Evolutionary conservation across 139 green algal species (phyloP).

Genomic region (Nannochloris sp.): DNA sequence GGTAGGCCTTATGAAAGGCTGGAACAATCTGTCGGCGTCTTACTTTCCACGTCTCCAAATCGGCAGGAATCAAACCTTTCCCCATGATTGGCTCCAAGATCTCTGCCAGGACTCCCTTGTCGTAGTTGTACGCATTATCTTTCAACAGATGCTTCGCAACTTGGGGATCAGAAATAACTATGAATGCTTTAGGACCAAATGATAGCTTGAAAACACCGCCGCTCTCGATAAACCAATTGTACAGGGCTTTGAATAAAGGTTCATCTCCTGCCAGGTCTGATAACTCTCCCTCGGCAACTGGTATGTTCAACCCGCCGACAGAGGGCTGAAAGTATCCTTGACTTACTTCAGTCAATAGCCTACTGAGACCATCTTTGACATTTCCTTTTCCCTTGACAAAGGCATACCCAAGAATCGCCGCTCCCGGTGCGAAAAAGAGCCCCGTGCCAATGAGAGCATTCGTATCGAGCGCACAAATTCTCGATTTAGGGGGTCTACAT

Average conservation of each 20-base stretch:
- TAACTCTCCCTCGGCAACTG: slow-evolving; percentile 71
- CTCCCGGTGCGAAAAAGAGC: slow-evolving; percentile 66
- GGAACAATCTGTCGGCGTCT: slow-evolving; percentile 83
- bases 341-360: slow-evolving; percentile 62
- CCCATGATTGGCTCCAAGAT: slow-evolving; percentile 99
- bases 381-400: slow-evolving; percentile 67
- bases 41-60: slow-evolving; percentile 81
- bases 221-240: slow-evolving; percentile 82
- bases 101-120: slow-evolving; percentile 97
- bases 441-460: slow-evolving; percentile 27
- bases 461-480: neutral
- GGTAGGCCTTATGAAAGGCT: slow-evolving; percentile 92
- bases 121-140: slow-evolving; percentile 89
- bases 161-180: slow-evolving; percentile 94
- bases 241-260: slow-evolving; percentile 88
- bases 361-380: slow-evolving; percentile 64
- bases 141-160: slow-evolving; percentile 84
- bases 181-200: slow-evolving; percentile 97
- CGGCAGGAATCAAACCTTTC: slow-evolving; percentile 94
- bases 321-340: slow-evolving; percentile 84
- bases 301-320: slow-evolving; percentile 79
- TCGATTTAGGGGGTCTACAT: neutral
- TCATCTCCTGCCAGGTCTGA: slow-evolving; percentile 82
- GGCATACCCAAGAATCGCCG: slow-evolving; percentile 50
- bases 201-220: slow-evolving; percentile 94